Evolutionary conservation across 805 yeast genomes (phyloP).

Genomic region (Ogataea methylovora): DNA sequence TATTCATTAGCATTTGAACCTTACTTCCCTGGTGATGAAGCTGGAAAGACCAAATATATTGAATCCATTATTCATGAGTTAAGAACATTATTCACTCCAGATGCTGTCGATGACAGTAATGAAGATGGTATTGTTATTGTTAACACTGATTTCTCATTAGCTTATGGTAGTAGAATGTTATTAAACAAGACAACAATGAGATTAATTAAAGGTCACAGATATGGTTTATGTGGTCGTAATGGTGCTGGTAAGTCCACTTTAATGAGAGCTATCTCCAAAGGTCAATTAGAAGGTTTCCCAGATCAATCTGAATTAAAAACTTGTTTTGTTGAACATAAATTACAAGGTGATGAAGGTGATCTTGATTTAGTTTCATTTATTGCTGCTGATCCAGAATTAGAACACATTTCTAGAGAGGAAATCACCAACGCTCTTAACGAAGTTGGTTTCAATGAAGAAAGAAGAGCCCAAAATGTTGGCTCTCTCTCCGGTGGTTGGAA

Average conservation of each 20-base stretch:
- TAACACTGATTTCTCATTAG: conserved; percentile 89
- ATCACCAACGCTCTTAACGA: conserved; percentile 68
- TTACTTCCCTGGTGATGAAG: conserved; percentile 25
- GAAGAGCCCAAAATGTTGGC: conserved; percentile 87
- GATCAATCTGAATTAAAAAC: conserved; percentile 79
- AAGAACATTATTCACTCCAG: conserved; percentile 48
- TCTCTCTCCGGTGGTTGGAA: conserved; percentile 99
- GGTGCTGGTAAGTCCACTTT: conserved; percentile 98
- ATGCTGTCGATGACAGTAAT: conserved; percentile 47
- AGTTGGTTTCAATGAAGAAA: conserved; percentile 89
- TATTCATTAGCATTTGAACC: conserved; percentile 32
- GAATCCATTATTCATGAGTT: conserved; percentile 39
- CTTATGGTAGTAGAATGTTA: conserved; percentile 96
- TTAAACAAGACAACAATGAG: conserved; percentile 86
- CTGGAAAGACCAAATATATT: conserved; percentile 29
- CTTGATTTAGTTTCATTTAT: conserved; percentile 83
- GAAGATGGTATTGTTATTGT: conserved; percentile 89
- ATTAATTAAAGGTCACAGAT: conserved; percentile 88
- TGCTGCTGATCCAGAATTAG: conserved; percentile 80
- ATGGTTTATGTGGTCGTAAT: conserved; percentile 96
- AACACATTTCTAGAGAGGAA: conserved; percentile 54
- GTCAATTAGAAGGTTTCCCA: conserved; percentile 97
- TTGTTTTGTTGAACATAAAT: conserved; percentile 94
- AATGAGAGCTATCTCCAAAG: conserved; percentile 94
- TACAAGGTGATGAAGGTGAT: conserved; percentile 92